These are phyloP conservation scores for Lupinus albus DNA, from an alignment of 306 rosid species.

Conservation along the genomic window DNA sequence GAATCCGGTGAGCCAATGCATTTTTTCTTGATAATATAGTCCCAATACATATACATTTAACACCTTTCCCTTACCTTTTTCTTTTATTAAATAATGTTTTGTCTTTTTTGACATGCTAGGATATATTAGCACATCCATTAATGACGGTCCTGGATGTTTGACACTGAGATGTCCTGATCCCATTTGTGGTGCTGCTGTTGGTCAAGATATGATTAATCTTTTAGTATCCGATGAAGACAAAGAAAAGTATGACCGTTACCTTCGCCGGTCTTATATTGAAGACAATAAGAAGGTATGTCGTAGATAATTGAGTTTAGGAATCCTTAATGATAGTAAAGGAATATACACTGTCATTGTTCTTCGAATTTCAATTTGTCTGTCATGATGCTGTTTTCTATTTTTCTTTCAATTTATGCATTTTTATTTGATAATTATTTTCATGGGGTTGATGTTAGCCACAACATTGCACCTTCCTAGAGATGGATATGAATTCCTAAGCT, in stretches of 20 bases:
- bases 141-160: constrained; percentile 85
- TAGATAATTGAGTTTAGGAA: constrained; percentile 19
- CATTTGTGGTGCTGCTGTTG: constrained; percentile 70
- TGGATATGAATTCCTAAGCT: constrained; percentile 20
- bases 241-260: constrained; percentile 66
- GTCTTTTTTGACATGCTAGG: constrained; percentile 40
- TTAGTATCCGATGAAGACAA: constrained; percentile 55
- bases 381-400: neutral
- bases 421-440: constrained; percentile 3
- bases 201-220: constrained; percentile 63
- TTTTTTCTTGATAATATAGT: neutral
- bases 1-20: neutral
- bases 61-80: neutral
- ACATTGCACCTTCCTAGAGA: neutral
- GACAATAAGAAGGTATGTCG: constrained; percentile 61
- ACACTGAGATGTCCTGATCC: constrained; percentile 82
- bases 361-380: constrained; percentile 6
- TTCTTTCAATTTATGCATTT: neutral
- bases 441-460: constrained; percentile 15
- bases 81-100: constrained; percentile 12
- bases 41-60: neutral
- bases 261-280: constrained; percentile 75
- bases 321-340: constrained; percentile 16
- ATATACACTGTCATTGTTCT: constrained; percentile 3
- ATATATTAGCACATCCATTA: constrained; percentile 69